Evolutionary conservation across 345 rosid species (phyloP).

Genomic region (Eucalyptus marginata): DNA sequence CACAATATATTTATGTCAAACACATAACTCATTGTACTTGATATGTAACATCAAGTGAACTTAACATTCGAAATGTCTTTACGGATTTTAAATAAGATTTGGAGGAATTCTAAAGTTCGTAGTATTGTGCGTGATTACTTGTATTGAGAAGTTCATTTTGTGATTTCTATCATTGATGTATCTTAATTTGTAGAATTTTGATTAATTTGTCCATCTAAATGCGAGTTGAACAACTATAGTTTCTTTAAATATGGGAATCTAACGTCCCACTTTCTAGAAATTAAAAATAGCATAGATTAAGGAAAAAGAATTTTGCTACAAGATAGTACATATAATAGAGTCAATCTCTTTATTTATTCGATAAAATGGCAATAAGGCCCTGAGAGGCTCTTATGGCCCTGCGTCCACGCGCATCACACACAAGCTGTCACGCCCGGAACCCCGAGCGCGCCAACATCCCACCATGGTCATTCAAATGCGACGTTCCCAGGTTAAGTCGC

Average conservation of each 20-base stretch:
- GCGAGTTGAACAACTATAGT: neutral
- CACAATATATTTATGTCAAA: neutral
- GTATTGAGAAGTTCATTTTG: neutral
- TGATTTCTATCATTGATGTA: neutral
- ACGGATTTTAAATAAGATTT: neutral
- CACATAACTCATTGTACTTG: neutral
- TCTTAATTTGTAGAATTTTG: neutral
- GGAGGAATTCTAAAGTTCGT: neutral
- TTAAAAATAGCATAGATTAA: neutral
- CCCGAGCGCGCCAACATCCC: no score
- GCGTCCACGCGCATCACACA: neutral
- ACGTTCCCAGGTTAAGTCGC: no score
- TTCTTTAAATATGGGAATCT: neutral
- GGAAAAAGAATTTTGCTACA: neutral
- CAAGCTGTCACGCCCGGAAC: no score
- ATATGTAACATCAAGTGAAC: neutral
- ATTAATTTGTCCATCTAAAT: neutral
- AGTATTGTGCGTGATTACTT: neutral
- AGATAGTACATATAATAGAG: neutral
- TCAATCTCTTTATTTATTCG: neutral
- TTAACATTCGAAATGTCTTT: neutral
- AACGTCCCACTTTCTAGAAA: neutral
- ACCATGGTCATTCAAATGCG: no score
- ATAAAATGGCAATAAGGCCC: neutral
- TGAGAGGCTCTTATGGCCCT: neutral